Base-by-base conservation (phyloP, 208 protist species). In the Leishmania amazonensis region DNA sequence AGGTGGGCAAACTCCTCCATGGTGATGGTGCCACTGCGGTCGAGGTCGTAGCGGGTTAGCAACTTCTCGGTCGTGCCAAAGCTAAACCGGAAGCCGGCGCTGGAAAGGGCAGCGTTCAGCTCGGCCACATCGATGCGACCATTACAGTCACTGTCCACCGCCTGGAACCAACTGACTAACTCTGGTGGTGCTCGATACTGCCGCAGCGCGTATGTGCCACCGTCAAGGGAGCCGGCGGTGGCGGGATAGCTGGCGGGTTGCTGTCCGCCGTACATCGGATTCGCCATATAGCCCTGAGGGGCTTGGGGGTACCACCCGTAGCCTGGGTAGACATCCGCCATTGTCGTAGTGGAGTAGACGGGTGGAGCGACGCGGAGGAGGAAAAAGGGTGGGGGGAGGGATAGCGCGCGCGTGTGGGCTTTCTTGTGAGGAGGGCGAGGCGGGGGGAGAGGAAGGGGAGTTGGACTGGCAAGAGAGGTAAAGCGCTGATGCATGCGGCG, bases 1-100 rank as follows among this genome's bases (percentile, higher is more conserved):
- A 96, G 78, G 51, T 92, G 74, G 58, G 85, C 80, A 78, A 97
- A 97, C 77, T 96, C 94, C 11, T 86, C 58, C n/a, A 93, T 90
- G 15, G 83, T 85, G 74, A 97, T 88, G 64, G 82, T 68, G 65
- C 91, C 94, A 53, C 82, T 87, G 60, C 78, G 62, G 80, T 97
- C 85, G 35, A 76, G 71, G 78, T 98, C 94, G 80, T 92, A 96
- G 85, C 96, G 91, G 65, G 38, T 77, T 42, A 98, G 72, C 72
- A 98, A 76, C 75, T 86, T 88, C 84, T 95, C 87, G 3, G 91
- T 93, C 75, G 89, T 95, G 38, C 82, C 88, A n/a, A 90, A 71
- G 78, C 85, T 90, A 79, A 97, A 98, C 60, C 75, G 70, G 58
- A 84, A 81, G 57, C 93, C 93, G 11, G 88, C 83, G 40, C 83